Conservation (phyloP, 805 yeast species). For the Metschnikowia colocasiae region DNA sequence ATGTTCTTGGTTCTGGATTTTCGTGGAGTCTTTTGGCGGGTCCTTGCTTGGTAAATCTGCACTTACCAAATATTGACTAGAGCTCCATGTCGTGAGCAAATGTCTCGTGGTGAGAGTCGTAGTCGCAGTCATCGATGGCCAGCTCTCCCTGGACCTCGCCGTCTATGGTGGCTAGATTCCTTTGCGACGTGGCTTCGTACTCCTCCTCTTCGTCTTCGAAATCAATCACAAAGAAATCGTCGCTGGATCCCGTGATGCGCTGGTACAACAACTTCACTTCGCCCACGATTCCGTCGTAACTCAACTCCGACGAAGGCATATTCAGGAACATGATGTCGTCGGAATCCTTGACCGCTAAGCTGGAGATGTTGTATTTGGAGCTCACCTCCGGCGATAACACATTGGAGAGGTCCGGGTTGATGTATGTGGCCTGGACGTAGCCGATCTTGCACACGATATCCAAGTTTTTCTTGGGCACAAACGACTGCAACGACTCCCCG, state of each 20-base stretch:
- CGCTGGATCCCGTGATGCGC: slow-evolving; percentile 84
- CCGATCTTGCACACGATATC: slow-evolving; percentile 43
- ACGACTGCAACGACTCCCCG: slow-evolving; percentile 80
- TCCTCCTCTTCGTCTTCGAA: slow-evolving; percentile 89
- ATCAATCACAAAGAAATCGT: slow-evolving; percentile 93
- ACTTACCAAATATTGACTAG: no score
- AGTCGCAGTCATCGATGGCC: slow-evolving; percentile 21
- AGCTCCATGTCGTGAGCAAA: slow-evolving; percentile 45
- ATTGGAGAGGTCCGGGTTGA: slow-evolving; percentile 37
- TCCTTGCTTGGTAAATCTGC: no score
- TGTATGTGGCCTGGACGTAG: slow-evolving; percentile 35
- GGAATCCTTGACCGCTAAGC: slow-evolving; percentile 17
- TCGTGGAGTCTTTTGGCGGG: no score
- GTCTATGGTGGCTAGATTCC: not conserved
- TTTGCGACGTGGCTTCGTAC: slow-evolving; percentile 8
- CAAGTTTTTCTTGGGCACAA: slow-evolving; percentile 72
- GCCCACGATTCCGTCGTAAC: slow-evolving; percentile 86
- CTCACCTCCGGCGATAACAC: slow-evolving; percentile 27
- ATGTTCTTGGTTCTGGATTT: no score
- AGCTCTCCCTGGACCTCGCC: slow-evolving; percentile 16
- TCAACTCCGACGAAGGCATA: slow-evolving; percentile 80
- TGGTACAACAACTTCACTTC: slow-evolving; percentile 75
- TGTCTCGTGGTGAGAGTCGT: slow-evolving; percentile 36
- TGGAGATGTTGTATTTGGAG: slow-evolving; percentile 24
- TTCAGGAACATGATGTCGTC: slow-evolving; percentile 38